Conservation (phyloP, 2,329 filamentous ascomycete genomes). For the Phialocephala subalpina region DNA sequence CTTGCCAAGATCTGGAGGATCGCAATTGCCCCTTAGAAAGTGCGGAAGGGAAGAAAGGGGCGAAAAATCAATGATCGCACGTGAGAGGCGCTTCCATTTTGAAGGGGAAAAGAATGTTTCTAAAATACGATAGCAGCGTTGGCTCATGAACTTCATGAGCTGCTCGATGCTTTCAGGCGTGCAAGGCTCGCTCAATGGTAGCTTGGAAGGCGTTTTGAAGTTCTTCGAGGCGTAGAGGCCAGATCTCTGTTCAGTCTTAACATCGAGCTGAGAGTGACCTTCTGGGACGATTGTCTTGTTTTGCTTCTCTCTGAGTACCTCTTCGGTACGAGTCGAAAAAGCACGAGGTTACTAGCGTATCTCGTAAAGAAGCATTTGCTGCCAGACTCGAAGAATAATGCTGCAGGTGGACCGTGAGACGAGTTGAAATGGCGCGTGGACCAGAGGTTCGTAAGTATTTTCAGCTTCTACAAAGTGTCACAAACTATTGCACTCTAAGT, state of each 20-base stretch:
- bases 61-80: no score
- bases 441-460: not conserved
- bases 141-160: not conserved
- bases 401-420: not conserved
- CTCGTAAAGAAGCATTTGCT: not conserved
- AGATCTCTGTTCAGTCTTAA: no score
- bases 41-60: no score
- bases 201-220: no score
- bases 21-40: no score
- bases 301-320: not conserved
- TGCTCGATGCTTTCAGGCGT: not conserved
- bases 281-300: not conserved
- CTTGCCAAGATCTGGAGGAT: no score
- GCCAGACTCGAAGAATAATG: not conserved
- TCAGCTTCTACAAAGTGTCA: not conserved
- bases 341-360: not conserved
- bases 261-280: not conserved
- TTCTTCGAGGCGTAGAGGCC: no score
- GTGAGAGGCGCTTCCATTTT: not conserved
- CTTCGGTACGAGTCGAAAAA: not conserved
- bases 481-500: no score
- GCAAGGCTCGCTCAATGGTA: no score
- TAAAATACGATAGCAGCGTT: not conserved
- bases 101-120: not conserved
- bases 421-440: conserved; percentile 4